Conservation (phyloP, 768 basidiomycete genomes). For the Boletus eberwhitei region DNA sequence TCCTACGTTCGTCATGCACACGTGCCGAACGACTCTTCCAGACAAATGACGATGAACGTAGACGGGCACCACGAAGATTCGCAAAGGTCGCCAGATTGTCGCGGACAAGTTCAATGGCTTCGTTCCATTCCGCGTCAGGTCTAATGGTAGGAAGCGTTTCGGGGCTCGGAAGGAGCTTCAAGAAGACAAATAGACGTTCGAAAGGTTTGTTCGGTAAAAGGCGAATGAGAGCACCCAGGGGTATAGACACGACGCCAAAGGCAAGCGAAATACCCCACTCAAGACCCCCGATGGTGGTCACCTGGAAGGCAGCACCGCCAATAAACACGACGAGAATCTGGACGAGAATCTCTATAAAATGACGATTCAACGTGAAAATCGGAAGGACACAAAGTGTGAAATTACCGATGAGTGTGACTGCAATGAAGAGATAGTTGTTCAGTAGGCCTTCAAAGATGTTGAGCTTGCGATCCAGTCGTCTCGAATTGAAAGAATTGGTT, state of each 20-base stretch:
- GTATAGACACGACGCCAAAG: conserved; percentile 83
- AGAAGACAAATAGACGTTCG: conserved; percentile 53
- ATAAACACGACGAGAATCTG: conserved; percentile 90
- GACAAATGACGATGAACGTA: conserved; percentile 83
- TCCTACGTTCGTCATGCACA: conserved; percentile 45
- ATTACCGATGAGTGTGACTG: conserved; percentile 80
- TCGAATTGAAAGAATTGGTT: conserved; percentile 91
- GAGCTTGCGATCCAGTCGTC: conserved; percentile 78
- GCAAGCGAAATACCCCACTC: conserved; percentile 95
- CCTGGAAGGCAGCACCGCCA: conserved; percentile 89
- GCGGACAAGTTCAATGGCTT: conserved; percentile 76
- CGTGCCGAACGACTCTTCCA: conserved; percentile 71
- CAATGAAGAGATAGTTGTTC: conserved; percentile 80
- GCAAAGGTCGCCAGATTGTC: conserved; percentile 85
- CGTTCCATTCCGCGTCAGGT: conserved; percentile 67
- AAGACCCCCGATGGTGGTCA: conserved; percentile 68
- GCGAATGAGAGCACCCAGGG: conserved; percentile 80
- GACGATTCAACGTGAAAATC: conserved; percentile 4
- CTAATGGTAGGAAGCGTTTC: conserved; percentile 59
- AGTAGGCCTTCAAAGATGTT: conserved; percentile 87
- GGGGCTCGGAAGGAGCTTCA: conserved; percentile 61
- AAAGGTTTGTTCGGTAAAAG: conserved; percentile 77
- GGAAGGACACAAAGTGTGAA: conserved; percentile 6
- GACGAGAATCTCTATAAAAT: conserved; percentile 67
- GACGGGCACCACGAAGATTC: conserved; percentile 82